A percentile compares a stretch with the other conserved stretches of the same genome.
These are phyloP conservation scores for Nasturtium officinale DNA, from an alignment of 345 rosid genomes.

Conservation along the genomic window DNA sequence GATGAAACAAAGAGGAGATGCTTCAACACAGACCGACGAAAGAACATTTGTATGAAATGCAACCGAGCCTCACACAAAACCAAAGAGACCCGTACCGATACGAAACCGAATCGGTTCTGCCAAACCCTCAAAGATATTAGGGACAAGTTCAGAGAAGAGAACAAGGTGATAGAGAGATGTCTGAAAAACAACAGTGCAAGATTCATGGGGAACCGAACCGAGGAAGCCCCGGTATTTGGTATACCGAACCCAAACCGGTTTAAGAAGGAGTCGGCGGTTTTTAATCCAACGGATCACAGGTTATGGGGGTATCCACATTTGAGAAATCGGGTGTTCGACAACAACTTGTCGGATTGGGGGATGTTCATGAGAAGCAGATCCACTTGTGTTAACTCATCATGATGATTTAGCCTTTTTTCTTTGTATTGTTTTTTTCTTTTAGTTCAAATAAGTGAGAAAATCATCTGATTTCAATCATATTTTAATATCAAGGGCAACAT, in stretches of 20 bases:
- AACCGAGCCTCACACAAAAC: conserved; percentile 49
- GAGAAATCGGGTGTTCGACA: conserved; percentile 56
- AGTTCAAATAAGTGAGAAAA: conserved; percentile 12
- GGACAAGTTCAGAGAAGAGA: conserved; percentile 78
- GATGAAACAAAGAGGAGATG: conserved; percentile 60
- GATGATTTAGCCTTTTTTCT: conserved; percentile 21
- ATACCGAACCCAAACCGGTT: conserved; percentile 10
- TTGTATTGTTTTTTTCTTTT: not conserved
- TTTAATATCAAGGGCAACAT: not conserved
- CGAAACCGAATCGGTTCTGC: conserved; percentile 38
- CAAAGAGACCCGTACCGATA: conserved; percentile 29
- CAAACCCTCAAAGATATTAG: conserved; percentile 51
- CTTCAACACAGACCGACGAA: conserved; percentile 62
- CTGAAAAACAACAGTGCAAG: conserved; percentile 52
- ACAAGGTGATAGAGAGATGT: conserved; percentile 76
- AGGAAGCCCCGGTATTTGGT: conserved; percentile 21
- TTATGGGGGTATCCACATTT: conserved; percentile 76
- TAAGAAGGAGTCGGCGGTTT: conserved; percentile 64
- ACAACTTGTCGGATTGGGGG: conserved; percentile 44
- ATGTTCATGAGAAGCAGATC: conserved; percentile 54
- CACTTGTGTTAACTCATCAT: conserved; percentile 54
- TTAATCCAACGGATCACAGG: conserved; percentile 62
- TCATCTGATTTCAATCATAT: not conserved
- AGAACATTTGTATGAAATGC: conserved; percentile 60
- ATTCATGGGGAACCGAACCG: conserved; percentile 40